Evolutionary conservation across 257 asterid genomes (phyloP).

Genomic region (Ocimum tenuiflorum): DNA sequence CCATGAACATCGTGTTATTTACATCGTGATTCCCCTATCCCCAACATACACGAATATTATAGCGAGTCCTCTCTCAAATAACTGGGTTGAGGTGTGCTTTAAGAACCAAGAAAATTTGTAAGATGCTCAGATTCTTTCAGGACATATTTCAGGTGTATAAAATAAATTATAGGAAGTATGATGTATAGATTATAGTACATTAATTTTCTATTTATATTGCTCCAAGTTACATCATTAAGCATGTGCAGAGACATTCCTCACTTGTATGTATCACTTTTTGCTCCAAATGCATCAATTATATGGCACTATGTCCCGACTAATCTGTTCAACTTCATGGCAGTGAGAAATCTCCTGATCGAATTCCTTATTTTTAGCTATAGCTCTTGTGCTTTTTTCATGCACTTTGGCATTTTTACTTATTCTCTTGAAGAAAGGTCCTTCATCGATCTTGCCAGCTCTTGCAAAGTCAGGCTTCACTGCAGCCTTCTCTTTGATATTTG

Average conservation of each 20-base stretch:
- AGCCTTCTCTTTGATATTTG: slow-evolving; percentile 81
- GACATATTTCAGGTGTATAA: background rate
- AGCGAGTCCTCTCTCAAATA: background rate
- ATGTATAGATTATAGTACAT: background rate
- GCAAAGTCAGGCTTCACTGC: slow-evolving; percentile 94
- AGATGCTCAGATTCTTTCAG: too few relatives aligned
- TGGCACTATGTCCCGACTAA: slow-evolving; percentile 22
- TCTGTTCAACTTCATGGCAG: slow-evolving; percentile 34
- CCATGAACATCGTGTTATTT: background rate
- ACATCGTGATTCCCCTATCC: background rate
- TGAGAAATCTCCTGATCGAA: slow-evolving; percentile 47
- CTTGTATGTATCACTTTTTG: background rate
- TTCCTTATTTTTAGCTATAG: slow-evolving; percentile 65
- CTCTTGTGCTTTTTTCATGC: slow-evolving; percentile 74
- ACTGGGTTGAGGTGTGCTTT: background rate
- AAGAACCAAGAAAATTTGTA: too few relatives aligned
- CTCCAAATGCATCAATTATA: slow-evolving; percentile 18
- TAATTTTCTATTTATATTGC: background rate
- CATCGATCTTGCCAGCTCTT: slow-evolving; percentile 59
- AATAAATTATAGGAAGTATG: background rate
- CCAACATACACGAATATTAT: background rate
- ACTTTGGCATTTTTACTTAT: slow-evolving; percentile 48
- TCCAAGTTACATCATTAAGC: background rate
- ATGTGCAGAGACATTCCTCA: background rate
- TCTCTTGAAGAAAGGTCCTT: slow-evolving; percentile 59